Evolutionary conservation across 1,139 yeast species (phyloP).

Genomic region (Petasospora fabianii): DNA sequence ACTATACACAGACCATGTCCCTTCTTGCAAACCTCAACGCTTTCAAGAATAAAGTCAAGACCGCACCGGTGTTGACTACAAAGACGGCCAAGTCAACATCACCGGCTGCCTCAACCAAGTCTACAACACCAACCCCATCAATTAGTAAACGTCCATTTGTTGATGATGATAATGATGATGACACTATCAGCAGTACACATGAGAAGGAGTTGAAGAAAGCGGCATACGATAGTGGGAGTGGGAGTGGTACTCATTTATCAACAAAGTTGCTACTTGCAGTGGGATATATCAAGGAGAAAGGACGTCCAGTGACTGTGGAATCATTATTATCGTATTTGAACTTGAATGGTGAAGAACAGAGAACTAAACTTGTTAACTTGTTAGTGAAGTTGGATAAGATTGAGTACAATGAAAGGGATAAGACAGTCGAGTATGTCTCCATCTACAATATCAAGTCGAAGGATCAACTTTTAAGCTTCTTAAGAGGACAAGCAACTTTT

Average conservation of each 20-base stretch:
- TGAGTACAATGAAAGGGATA: conserved; percentile 50
- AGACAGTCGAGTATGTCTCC: conserved; percentile 82
- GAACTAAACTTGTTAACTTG: conserved; percentile 55
- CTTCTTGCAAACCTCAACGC: conserved; percentile 52
- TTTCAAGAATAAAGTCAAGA: conserved; percentile 54
- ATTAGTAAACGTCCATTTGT: conserved; percentile 12
- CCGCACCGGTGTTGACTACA: conserved; percentile 43
- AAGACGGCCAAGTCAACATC: conserved; percentile 14
- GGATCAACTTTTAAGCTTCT: conserved; percentile 68
- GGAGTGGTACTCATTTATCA: conserved; percentile 61
- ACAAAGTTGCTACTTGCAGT: conserved; percentile 86
- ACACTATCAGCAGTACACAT: too few species aligned
- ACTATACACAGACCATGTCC: conserved; percentile 2
- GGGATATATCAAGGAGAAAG: conserved; percentile 71
- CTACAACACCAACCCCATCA: conserved; percentile 7
- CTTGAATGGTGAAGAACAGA: conserved; percentile 33
- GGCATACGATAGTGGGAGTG: conserved; percentile 29
- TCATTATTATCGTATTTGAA: conserved; percentile 59
- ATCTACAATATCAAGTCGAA: conserved; percentile 82
- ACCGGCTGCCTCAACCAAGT: conserved; percentile 11
- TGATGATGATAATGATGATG: conserved; percentile 25
- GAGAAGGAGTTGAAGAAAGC: conserved; percentile 32
- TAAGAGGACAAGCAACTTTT: conserved; percentile 80
- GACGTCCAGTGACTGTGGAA: conserved; percentile 60
- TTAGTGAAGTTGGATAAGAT: conserved; percentile 75